Base-by-base conservation (phyloP, 2,329 filamentous ascomycete species). In the Davidsoniella eucalypti region DNA sequence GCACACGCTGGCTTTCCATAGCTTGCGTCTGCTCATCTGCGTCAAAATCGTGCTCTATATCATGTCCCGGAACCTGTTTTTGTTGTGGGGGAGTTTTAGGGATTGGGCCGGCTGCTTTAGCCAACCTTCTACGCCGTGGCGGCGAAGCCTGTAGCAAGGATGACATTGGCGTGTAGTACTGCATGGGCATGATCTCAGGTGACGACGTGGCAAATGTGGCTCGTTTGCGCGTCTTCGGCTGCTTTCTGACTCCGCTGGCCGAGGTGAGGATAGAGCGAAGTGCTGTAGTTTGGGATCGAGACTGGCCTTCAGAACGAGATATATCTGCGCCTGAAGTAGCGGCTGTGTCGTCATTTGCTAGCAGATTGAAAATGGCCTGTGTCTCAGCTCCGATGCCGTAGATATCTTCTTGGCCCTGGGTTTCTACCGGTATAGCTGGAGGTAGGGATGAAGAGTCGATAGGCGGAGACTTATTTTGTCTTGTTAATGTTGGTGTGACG, bases 1-100 rank as follows among this genome's bases (percentile, higher is more conserved):
- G 66, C 0, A 78, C 67, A 3, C 75, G 69, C 55, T 78, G 75
- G 52, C 68, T 71, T 52, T 70, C 68, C 6, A 33, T 39, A 14
- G 21, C 33, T 17, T 50, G 40, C 5, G 9, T n/a, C 39, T 46
- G 26, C 9, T 14, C 17, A 9, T 40, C 37, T 29, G 38, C 6
- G 37, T 39, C 48, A 10, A 17, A n/a, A 21, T 21, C 18, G 33
- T 39, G 44, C 12, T 38, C 21, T 23, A 5, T 23, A 12, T 26
- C n/a, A 17, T 38, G 44, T 10, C 2, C 29, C 29, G 6, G 8
- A 9, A 9, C 29, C 12, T 33, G 29, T 33, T 33, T 2, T 33
- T 33, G 29, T 10, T 33, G 29, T 33, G 12, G 8, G 12, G 29
- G 12, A 12, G 9, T n/a, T 26, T 14, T 57, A 2, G 55, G 44